Evolutionary conservation across 352 stramenopile species (phyloP), one percentile per base, ranked within the genome.

Genomic region (Globisporangium splendens): DNA sequence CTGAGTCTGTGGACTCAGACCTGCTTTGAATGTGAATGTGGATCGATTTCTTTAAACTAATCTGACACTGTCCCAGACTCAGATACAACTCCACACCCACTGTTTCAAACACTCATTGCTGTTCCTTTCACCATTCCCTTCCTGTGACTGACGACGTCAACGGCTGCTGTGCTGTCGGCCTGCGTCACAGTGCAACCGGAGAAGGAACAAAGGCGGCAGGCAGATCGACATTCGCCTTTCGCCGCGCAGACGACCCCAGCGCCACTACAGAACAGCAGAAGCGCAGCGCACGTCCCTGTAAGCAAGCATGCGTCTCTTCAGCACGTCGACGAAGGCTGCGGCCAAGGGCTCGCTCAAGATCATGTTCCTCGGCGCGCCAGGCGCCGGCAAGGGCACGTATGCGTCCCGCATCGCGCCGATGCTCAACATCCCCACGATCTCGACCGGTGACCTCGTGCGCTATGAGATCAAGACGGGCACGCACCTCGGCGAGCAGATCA

Each of bases 331-430:
- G 47, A 65, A 35, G 12, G 22, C 41, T n/a, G 44, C 44, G 31
- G 24, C 53, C 14, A 43, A 15, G 8, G 20, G 46, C 33, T 73
- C 79, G 63, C 71, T 90, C 54, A 88, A 85, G 63, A 87, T 96
- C 71, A 94, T 97, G 85, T 96, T 97, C 62, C 82, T 97, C 4
- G 89, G 89, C 11, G 85, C 89, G 41, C 89, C 89, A 0, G 89
- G 89, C 53, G 87, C 88, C 3, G 89, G 89, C 63, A 97, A 97
- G 72, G 89, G 89, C 63, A 97, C 89, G 46, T 97, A 96, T 63
- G 87, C 88, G 28, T 83, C 74, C 43, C 85, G 86, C 55, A 92
- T 97, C 41, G 83, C 86, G n/a, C 80, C 81, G 11, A 80, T 88
- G 69, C 72, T 96, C 54, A 62, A 88, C 55, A 92, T 96, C 65